Conservation (phyloP, 2,329 filamentous ascomycete genomes). For the Cladosporium sp. region DNA sequence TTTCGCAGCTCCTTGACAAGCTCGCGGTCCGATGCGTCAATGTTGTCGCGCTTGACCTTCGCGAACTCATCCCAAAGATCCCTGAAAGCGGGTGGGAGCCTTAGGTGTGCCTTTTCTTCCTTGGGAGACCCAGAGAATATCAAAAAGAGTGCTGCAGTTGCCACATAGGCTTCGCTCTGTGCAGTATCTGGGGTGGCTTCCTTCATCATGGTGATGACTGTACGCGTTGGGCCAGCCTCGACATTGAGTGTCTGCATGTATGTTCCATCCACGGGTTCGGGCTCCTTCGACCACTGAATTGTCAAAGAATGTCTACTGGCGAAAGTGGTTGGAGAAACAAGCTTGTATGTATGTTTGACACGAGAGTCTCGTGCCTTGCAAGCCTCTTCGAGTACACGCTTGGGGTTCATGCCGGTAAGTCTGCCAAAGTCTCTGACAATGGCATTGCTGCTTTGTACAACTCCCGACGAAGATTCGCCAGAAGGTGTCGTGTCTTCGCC, state of each 20-base stretch:
- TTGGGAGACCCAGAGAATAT: conserved; percentile 72
- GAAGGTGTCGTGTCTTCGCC: conserved; percentile 1
- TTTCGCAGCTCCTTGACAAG: conserved; percentile 63
- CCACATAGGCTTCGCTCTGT: conserved; percentile 83
- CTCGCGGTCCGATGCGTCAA: conserved; percentile 65
- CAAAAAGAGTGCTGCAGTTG: conserved; percentile 75
- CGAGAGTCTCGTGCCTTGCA: conserved; percentile 74
- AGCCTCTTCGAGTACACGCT: conserved; percentile 76
- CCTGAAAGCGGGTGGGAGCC: conserved; percentile 74
- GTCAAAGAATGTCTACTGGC: conserved; percentile 70
- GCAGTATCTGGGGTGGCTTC: conserved; percentile 68
- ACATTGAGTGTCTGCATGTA: conserved; percentile 35
- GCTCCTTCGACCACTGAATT: conserved; percentile 73
- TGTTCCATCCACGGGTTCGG: conserved; percentile 46
- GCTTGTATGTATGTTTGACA: conserved; percentile 61
- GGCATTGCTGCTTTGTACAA: conserved; percentile 42
- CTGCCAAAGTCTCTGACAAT: conserved; percentile 79
- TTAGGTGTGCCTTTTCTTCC: conserved; percentile 78
- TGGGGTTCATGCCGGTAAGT: conserved; percentile 69
- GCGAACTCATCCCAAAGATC: conserved; percentile 80
- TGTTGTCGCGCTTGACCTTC: conserved; percentile 62
- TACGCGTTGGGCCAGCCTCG: conserved; percentile 41
- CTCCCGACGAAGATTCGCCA: conserved; percentile 2
- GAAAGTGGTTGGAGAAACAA: conserved; percentile 69
- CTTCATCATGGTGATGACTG: conserved; percentile 67